Evolutionary conservation across 441 rosid genomes (phyloP).

Genomic region (Populus hybrid): DNA sequence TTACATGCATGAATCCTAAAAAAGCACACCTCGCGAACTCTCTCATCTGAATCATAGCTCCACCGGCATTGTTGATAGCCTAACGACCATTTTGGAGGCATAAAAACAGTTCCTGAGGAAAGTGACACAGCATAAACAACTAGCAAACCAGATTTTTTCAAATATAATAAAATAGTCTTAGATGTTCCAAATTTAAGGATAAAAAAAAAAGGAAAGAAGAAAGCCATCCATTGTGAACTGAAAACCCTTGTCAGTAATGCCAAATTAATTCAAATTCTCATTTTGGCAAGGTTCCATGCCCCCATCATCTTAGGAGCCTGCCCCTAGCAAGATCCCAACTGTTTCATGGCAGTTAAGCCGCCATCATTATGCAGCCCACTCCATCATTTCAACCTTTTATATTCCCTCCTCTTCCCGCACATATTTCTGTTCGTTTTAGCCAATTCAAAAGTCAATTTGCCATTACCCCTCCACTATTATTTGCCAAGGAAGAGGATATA

Average conservation of each 20-base stretch:
- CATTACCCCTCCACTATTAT: background rate
- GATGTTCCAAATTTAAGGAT: background rate
- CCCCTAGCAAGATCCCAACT: background rate
- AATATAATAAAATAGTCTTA: background rate
- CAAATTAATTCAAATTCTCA: background rate
- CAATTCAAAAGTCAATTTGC: background rate
- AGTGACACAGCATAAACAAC: constrained; percentile 7
- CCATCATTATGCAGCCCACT: background rate
- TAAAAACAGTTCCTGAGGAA: constrained; percentile 69
- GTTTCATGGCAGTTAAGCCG: background rate
- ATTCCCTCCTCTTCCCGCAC: background rate
- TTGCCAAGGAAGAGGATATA: background rate
- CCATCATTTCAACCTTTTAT: background rate
- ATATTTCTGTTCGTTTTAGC: background rate
- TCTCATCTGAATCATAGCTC: constrained; percentile 80
- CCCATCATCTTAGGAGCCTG: background rate
- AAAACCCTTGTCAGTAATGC: background rate
- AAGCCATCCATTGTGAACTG: background rate
- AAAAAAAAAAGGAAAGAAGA: background rate
- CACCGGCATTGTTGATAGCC: constrained; percentile 97
- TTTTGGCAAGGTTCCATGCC: background rate
- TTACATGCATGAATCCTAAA: background rate
- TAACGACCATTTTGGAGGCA: constrained; percentile 98
- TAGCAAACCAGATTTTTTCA: background rate
- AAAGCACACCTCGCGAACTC: constrained; percentile 73